Base-by-base conservation (phyloP, 305 asterid genomes). In the Fraxinus velutina region DNA sequence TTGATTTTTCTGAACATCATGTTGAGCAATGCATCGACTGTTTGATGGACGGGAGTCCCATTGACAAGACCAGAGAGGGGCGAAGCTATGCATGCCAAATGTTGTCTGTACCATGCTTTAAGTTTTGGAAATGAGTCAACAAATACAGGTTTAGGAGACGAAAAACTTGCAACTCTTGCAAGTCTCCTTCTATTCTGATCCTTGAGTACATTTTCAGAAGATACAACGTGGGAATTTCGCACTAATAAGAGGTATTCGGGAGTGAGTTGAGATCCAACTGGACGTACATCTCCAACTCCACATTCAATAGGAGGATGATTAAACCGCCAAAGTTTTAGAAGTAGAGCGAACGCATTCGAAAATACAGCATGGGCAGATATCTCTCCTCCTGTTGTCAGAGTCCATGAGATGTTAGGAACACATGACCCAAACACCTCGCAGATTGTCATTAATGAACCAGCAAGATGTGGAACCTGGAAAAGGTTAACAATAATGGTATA, bases 121-220 rank as follows among this genome's bases (percentile, higher is more conserved):
- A 96, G 93, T 78, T 96, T 94, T 22, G 99, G 99, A 89, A 94
- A 96, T 0, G 98, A 96, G 85, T 96, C 98, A n/a, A 96, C 96
- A 50, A 96, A 96, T 73, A 96, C 92, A 75, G 99, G 97, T 79
- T 91, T 85, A 6, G 94, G 82, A 73, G 93, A 89, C 0, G 95
- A 89, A 57, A 96, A 89, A 85, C 82, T 88, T 76, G 95, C 97
- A 42, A 92, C 94, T 66, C 89, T 86, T 57, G 97, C 92, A 15
- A 94, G 93, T 24, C 99, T 88, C 88, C 95, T 89, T 78, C 92
- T 88, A 80, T 93, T 92, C 73, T 93, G 98, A 82, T 94, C 95
- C 87, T 92, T 92, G 78, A 83, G 92, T 50, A 75, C 73, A 84
- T 84, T 84, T 73, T 87, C 92, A 0, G 94, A 87, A 34, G 97